Evolutionary conservation across 306 rosid genomes (phyloP).

Genomic region (Rosa chinensis): DNA sequence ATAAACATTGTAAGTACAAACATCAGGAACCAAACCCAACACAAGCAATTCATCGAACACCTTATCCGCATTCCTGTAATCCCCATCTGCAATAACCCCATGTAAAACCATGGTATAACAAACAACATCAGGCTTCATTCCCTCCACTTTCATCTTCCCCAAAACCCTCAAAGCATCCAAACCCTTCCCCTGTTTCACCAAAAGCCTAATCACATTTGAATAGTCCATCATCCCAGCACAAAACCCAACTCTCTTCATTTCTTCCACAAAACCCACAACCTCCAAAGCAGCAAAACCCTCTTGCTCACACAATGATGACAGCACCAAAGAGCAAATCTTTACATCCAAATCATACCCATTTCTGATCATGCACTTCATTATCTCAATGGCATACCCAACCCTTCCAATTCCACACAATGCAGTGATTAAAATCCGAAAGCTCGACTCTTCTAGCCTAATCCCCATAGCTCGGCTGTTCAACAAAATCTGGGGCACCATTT

Average conservation of each 20-base stretch:
- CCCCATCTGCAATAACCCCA: constrained; percentile 46
- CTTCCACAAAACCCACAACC: constrained; percentile 52
- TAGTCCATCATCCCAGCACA: constrained; percentile 61
- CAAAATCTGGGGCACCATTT: constrained; percentile 62
- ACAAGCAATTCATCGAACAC: constrained; percentile 78
- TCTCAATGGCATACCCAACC: constrained; percentile 61
- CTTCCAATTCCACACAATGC: constrained; percentile 58
- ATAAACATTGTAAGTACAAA: constrained; percentile 65
- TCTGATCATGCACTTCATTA: constrained; percentile 49
- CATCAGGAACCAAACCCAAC: constrained; percentile 67
- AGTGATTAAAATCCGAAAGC: constrained; percentile 53
- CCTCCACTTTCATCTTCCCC: constrained; percentile 54
- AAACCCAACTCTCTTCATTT: constrained; percentile 56
- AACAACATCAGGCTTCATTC: constrained; percentile 69
- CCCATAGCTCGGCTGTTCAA: constrained; percentile 56
- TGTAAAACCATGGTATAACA: constrained; percentile 74
- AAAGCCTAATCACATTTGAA: constrained; percentile 51
- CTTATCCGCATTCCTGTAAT: constrained; percentile 47
- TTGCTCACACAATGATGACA: constrained; percentile 53
- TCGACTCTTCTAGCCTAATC: constrained; percentile 64
- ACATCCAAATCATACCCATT: constrained; percentile 61
- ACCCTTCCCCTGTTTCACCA: constrained; percentile 55
- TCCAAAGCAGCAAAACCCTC: constrained; percentile 33
- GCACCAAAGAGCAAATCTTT: constrained; percentile 57
- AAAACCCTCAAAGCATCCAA: constrained; percentile 52